A percentile compares a stretch with the other conserved stretches of the same genome.
These are phyloP conservation scores for Jamesozyma lodderae DNA, from an alignment of 805 yeast genomes.

Conservation along the genomic window DNA sequence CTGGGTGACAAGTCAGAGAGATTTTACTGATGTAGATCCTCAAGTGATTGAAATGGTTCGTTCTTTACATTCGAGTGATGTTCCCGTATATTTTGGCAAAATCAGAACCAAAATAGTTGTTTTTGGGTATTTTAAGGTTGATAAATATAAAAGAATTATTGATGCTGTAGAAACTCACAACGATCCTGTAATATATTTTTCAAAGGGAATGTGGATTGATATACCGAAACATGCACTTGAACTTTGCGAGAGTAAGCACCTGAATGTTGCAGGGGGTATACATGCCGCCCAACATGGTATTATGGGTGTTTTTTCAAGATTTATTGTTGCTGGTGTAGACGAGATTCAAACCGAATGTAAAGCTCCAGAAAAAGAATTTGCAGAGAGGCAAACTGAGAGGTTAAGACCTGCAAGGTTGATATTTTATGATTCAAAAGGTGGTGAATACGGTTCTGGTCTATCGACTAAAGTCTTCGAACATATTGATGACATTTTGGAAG, in stretches of 20 bases:
- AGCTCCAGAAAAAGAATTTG: slow-evolving; percentile 94
- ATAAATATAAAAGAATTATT: slow-evolving; percentile 63
- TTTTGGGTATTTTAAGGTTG: slow-evolving; percentile 88
- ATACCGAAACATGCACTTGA: slow-evolving; percentile 60
- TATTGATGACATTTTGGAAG: slow-evolving; percentile 53
- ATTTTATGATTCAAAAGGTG: slow-evolving; percentile 79
- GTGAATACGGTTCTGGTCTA: slow-evolving; percentile 70
- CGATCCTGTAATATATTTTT: slow-evolving; percentile 62
- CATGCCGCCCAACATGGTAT: slow-evolving; percentile 94
- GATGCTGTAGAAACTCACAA: slow-evolving; percentile 90
- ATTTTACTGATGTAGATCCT: slow-evolving; percentile 90
- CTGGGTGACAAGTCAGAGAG: slow-evolving; percentile 88
- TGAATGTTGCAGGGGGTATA: slow-evolving; percentile 82
- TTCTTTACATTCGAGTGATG: slow-evolving; percentile 39
- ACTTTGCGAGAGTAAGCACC: slow-evolving; percentile 42
- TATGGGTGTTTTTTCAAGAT: slow-evolving; percentile 67
- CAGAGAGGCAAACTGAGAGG: slow-evolving; percentile 59
- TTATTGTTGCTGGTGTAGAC: slow-evolving; percentile 60
- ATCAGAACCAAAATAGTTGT: slow-evolving; percentile 67
- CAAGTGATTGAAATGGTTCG: slow-evolving; percentile 55
- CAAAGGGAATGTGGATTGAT: slow-evolving; percentile 91
- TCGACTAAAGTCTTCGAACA: slow-evolving; percentile 73
- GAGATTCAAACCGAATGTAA: slow-evolving; percentile 92
- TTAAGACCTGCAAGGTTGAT: slow-evolving; percentile 81
- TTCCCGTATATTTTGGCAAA: slow-evolving; percentile 69